Conservation (phyloP, 306 rosid species). For the Vigna reflexopilosa region DNA sequence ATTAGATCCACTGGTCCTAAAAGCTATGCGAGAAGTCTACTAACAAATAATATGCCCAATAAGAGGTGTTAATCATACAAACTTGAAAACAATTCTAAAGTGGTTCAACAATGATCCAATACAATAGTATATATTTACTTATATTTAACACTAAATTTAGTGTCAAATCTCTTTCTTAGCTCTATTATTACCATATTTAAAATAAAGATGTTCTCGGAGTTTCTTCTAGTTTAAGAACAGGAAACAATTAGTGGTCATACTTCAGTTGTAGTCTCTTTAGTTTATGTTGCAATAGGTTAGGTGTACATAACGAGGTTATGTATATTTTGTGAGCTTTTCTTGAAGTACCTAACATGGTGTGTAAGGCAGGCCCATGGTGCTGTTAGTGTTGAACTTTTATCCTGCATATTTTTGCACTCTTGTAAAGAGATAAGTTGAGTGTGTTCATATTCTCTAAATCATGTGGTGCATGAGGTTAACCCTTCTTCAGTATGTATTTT, state of each 20-base stretch:
- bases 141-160: too few species aligned
- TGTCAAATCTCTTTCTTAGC: too few species aligned
- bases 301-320: not conserved
- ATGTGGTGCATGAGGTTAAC: not conserved
- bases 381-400: not conserved
- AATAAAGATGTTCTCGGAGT: slow-evolving; percentile 3
- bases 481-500: not conserved
- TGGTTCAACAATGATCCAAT: too few species aligned
- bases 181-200: not conserved
- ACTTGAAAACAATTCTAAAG: too few species aligned
- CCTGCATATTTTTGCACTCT: not conserved
- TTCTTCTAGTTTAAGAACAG: slow-evolving; percentile 11
- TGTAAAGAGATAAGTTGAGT: not conserved
- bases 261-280: slow-evolving; percentile 21
- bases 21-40: too few species aligned
- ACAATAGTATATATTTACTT: too few species aligned
- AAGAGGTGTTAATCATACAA: too few species aligned
- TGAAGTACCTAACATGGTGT: slow-evolving; percentile 20
- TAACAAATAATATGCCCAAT: too few species aligned
- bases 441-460: not conserved
- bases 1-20: too few species aligned
- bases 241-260: not conserved
- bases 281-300: slow-evolving; percentile 10
- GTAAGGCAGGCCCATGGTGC: not conserved
- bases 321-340: not conserved